Conservation (phyloP, 805 yeast genomes). For the Saccharomycopsis vini region DNA sequence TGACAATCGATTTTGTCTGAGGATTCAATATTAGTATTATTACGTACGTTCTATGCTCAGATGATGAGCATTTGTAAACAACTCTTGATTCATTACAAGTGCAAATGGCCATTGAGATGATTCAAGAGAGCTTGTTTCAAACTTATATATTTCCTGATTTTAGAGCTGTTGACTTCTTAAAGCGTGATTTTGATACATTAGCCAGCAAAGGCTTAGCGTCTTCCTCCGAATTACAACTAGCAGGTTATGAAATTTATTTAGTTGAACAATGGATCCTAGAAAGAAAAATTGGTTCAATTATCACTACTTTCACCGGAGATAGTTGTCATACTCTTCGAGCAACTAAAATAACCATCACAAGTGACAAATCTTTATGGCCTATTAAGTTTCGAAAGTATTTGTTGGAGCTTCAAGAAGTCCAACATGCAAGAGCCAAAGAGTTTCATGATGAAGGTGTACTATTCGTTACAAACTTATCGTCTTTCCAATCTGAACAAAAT, state of each 20-base stretch:
- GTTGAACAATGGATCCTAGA: conserved; percentile 93
- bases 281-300: conserved; percentile 54
- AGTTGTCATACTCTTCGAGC: conserved; percentile 53
- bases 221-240: conserved; percentile 8
- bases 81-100: too few relatives aligned
- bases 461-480: conserved; percentile 75
- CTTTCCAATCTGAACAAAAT: conserved; percentile 30
- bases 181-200: conserved; percentile 10
- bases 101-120: neutral
- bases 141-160: conserved; percentile 17
- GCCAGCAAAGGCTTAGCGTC: conserved; percentile 7
- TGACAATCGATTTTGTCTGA: too few relatives aligned
- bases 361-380: conserved; percentile 36
- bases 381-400: conserved; percentile 48
- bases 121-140: neutral
- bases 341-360: conserved; percentile 46
- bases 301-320: conserved; percentile 84
- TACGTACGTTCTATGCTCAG: too few relatives aligned
- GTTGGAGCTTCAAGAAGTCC: conserved; percentile 58
- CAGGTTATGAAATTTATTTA: conserved; percentile 80
- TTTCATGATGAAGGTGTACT: conserved; percentile 41
- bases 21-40: too few relatives aligned
- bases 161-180: conserved; percentile 12
- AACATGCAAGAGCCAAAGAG: conserved; percentile 49
- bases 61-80: too few relatives aligned